Base-by-base conservation (phyloP, 495 filamentous ascomycete species). In the Jackrogersella multiformis region DNA sequence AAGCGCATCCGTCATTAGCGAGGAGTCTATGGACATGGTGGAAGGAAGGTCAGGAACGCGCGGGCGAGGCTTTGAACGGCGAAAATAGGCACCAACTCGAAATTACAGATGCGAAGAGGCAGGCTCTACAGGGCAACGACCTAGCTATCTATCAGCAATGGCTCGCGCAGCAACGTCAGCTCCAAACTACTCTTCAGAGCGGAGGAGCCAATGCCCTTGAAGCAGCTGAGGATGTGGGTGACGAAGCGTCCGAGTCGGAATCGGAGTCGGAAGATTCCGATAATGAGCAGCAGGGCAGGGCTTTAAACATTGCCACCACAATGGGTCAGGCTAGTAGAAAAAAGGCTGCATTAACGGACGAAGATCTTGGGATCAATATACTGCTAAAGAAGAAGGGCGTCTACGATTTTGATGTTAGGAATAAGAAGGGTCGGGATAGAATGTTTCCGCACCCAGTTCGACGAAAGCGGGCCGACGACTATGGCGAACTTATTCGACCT, bases 341-440 rank as follows among this genome's bases (percentile, higher is more conserved):
- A 61, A 96, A 96, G 74, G 85, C 92, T 13, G 91, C 88, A 0
- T 79, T 94, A 7, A 92, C 83, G 34, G 92, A 97, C 64, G 90
- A 91, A 69, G 95, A 97, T 60, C 79, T 98, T 0, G 95, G 95
- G 5, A 86, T 98, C 63, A 97, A 94, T 70, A 85, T 99, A 60
- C 81, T 99, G 4, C 80, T 98, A n/a, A 90, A 94, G 36, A 86
- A 90, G 28, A 93, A 94, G 70, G 89, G 88, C 15, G 86, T 96
- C 15, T 91, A 93, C 74, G 95, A 99, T 75, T 99, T 90, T 61
- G 92, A 97, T 70, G 91, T 97, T 5, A 86, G 91, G n/a, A 90
- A 89, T 13, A 96, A 96, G 71, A 97, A 93, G 75, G 96, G 95
- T 16, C 84, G 93, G 30, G 96, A 99, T 69, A 88, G 91, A 64